Conservation (phyloP, 148 eudicot genomes). For the Rhododendron kiyosumense region DNA sequence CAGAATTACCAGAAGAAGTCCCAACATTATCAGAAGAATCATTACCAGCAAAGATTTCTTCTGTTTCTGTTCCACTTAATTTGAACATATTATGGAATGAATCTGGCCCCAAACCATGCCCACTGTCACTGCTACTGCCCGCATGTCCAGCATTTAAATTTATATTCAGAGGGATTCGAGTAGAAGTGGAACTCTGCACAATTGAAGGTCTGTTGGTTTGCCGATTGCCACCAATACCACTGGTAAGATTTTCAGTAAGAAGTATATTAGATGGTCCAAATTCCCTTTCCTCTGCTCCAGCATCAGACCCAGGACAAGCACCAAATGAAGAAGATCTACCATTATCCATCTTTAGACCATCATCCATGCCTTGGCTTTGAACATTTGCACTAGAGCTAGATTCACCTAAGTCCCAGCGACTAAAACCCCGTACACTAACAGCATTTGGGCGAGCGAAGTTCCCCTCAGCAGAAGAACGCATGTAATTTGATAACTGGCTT, state of each 20-base stretch:
- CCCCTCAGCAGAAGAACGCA: conserved; percentile 19
- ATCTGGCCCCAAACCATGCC: conserved; percentile 14
- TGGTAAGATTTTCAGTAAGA: background rate
- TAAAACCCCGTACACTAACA: conserved; percentile 16
- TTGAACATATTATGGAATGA: conserved; percentile 30
- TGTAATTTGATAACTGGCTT: conserved; percentile 17
- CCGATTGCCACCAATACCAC: conserved; percentile 15
- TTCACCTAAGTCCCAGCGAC: conserved; percentile 40
- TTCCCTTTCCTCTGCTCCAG: conserved; percentile 19
- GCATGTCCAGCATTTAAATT: conserved; percentile 35
- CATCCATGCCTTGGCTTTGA: conserved; percentile 13
- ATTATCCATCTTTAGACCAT: conserved; percentile 17
- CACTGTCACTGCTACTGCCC: conserved; percentile 26
- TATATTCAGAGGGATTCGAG: conserved; percentile 21
- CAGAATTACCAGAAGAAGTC: conserved; percentile 48
- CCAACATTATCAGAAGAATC: conserved; percentile 43
- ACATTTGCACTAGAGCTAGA: conserved; percentile 37
- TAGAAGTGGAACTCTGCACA: conserved; percentile 21
- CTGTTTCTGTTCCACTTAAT: conserved; percentile 29
- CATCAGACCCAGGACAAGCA: conserved; percentile 9
- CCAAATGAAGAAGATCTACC: conserved; percentile 15
- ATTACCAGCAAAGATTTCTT: conserved; percentile 24
- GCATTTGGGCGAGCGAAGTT: conserved; percentile 10
- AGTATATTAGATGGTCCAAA: conserved; percentile 18
- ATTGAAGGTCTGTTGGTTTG: conserved; percentile 1